Conservation (phyloP, 495 filamentous ascomycete species). For the Monascus purpureus region DNA sequence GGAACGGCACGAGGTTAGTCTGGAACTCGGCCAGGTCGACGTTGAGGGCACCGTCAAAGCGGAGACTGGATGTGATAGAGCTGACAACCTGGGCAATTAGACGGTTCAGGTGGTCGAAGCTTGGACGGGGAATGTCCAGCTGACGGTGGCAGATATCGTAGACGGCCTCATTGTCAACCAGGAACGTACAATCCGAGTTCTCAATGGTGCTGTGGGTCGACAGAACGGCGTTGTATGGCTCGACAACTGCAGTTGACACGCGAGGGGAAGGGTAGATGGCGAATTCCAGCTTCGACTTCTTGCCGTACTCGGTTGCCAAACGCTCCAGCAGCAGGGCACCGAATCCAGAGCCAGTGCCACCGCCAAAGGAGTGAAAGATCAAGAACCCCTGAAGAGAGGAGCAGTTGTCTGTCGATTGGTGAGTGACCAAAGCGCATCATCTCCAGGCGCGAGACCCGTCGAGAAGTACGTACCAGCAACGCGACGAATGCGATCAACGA, state of each 20-base stretch:
- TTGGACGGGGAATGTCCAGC: slow-evolving; percentile 73
- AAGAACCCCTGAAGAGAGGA: slow-evolving; percentile 80
- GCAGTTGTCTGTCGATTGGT: slow-evolving; percentile 59
- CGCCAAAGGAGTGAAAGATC: slow-evolving; percentile 89
- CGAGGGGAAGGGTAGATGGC: slow-evolving; percentile 77
- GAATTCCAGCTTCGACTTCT: slow-evolving; percentile 93
- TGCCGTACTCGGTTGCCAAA: slow-evolving; percentile 77
- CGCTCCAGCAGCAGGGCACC: slow-evolving; percentile 79
- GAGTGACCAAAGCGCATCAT: slow-evolving; percentile 7
- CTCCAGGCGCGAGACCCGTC: too few relatives aligned
- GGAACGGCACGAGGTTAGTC: slow-evolving; percentile 86
- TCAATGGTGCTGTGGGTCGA: slow-evolving; percentile 90
- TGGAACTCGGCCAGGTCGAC: slow-evolving; percentile 92
- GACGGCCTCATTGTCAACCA: slow-evolving; percentile 87
- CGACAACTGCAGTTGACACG: slow-evolving; percentile 76
- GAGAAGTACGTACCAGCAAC: slow-evolving; percentile 55
- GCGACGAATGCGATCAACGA: slow-evolving; percentile 73
- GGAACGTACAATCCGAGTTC: slow-evolving; percentile 84
- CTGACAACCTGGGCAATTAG: slow-evolving; percentile 86
- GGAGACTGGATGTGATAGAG: slow-evolving; percentile 79
- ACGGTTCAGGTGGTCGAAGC: slow-evolving; percentile 80
- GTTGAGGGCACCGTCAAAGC: slow-evolving; percentile 83
- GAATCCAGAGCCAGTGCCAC: slow-evolving; percentile 84
- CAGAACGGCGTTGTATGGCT: slow-evolving; percentile 87
- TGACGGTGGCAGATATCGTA: slow-evolving; percentile 88